Evolutionary conservation across 768 basidiomycete genomes (phyloP).

Genomic region (Mycena metata): DNA sequence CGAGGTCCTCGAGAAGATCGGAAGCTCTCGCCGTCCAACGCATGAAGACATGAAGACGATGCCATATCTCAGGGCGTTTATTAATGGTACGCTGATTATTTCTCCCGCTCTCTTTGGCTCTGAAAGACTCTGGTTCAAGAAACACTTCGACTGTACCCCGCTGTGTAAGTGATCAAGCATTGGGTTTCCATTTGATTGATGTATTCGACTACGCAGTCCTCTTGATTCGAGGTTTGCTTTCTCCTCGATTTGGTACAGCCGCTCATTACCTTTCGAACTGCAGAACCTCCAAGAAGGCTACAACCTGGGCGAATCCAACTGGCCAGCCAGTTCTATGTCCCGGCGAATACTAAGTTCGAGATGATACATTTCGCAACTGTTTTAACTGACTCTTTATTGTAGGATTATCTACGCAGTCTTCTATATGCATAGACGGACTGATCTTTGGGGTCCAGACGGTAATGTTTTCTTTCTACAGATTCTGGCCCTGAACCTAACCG

Average conservation of each 20-base stretch:
- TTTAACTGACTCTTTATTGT: neutral
- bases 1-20: constrained; percentile 52
- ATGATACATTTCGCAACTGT: neutral
- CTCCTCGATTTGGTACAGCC: neutral
- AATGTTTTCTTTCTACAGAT: neutral
- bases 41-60: constrained; percentile 54
- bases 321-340: constrained; percentile 46
- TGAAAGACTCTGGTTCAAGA: constrained; percentile 5
- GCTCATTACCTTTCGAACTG: neutral
- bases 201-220: neutral
- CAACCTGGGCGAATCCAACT: constrained; percentile 30
- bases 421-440: constrained; percentile 57
- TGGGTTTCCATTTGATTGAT: neutral
- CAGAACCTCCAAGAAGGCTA: constrained; percentile 30
- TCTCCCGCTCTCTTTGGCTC: neutral
- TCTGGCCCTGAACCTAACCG: neutral
- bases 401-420: constrained; percentile 50
- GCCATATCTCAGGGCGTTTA: constrained; percentile 58
- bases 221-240: constrained; percentile 19
- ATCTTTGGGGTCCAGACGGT: constrained; percentile 63
- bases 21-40: constrained; percentile 47
- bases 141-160: constrained; percentile 36
- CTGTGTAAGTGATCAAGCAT: constrained; percentile 28
- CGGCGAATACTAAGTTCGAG: constrained; percentile 44
- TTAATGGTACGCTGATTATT: constrained; percentile 34